Base-by-base conservation (phyloP, 2,329 filamentous ascomycete species). In the Aspergillus jensenii region DNA sequence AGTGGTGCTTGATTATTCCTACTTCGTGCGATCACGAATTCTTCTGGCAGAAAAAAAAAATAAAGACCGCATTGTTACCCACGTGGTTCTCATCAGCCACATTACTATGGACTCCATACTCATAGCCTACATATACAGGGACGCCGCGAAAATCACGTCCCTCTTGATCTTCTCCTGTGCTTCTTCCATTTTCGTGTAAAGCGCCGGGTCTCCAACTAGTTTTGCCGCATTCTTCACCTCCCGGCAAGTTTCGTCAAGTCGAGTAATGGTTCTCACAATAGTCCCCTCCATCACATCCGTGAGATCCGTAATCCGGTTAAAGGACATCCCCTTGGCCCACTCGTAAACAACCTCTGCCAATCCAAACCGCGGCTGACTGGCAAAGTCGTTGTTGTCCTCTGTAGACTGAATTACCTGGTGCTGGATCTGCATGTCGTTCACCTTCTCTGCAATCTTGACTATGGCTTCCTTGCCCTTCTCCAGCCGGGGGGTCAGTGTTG, bases 321-420 rank as follows among this genome's bases (percentile, higher is more conserved):
- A 99, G 52, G 90, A 93, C 91, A 98, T 98, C 25, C 95, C 95
- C 50, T 91, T 83, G 9, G 95, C 95, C 95, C 95, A 99, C 75
- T 99, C 95, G 73, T 98, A 97, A 35, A 99, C 96, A 0, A 99
- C 95, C 75, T 99, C 95, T 72, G 96, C 92, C 56, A 99, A 84
- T 1, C 93, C 95, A 71, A 99, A 99, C 9, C 93, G 85, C 2
- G 93, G 91, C 55, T 88, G 84, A 59, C 87, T 91, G 37, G 90
- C 89, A 70, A 97, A 97, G 74, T 98, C 93, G 68, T 96, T 96
- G 58, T 88, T 89, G 71, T 97, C 93, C 55, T 98, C 93, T 1
- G 89, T 84, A 0, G 90, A 90, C 58, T 96, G 85, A 58, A 98
- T 93, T 31, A 99, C 93, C 77, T 99, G 95, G 69, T 96, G 88